Evolutionary conservation across 1,284 basidiomycete genomes (phyloP).

Genomic region (Omphalotus olearius): DNA sequence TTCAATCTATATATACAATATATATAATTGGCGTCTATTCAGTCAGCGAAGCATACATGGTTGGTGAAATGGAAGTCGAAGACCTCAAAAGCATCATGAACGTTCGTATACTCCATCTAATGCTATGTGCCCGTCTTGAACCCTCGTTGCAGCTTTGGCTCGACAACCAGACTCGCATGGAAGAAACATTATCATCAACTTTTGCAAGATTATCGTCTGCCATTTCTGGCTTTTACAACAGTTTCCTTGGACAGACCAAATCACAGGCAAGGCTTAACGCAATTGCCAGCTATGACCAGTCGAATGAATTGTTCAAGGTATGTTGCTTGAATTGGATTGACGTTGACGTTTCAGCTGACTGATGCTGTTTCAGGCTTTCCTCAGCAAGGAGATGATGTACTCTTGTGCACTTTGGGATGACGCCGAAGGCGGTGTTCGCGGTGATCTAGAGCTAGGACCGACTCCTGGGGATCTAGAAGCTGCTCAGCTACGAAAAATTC

Average conservation of each 20-base stretch:
- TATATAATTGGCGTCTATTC: slow-evolving; percentile 16
- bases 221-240: slow-evolving; percentile 72
- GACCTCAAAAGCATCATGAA: slow-evolving; percentile 75
- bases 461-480: slow-evolving; percentile 69
- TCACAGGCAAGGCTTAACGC: slow-evolving; percentile 79
- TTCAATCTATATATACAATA: slow-evolving; percentile 12
- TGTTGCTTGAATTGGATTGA: slow-evolving; percentile 13
- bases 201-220: slow-evolving; percentile 64
- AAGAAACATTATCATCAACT: slow-evolving; percentile 58
- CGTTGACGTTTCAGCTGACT: slow-evolving; percentile 10
- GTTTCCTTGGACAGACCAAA: slow-evolving; percentile 76
- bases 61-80: slow-evolving; percentile 72
- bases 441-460: slow-evolving; percentile 51
- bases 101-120: slow-evolving; percentile 40
- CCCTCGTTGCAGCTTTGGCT: slow-evolving; percentile 64
- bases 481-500: slow-evolving; percentile 80
- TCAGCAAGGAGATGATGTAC: slow-evolving; percentile 91
- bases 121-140: slow-evolving; percentile 9
- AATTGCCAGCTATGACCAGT: slow-evolving; percentile 88
- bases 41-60: slow-evolving; percentile 90
- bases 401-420: slow-evolving; percentile 81
- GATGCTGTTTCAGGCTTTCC: slow-evolving; percentile 56
- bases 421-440: slow-evolving; percentile 66
- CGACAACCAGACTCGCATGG: slow-evolving; percentile 72
- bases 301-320: slow-evolving; percentile 76